Percentiles rank a stretch among this genome's conserved stretches.
Evolutionary conservation across 768 basidiomycete genomes (phyloP).

Genomic region (Agaricus blazei): DNA sequence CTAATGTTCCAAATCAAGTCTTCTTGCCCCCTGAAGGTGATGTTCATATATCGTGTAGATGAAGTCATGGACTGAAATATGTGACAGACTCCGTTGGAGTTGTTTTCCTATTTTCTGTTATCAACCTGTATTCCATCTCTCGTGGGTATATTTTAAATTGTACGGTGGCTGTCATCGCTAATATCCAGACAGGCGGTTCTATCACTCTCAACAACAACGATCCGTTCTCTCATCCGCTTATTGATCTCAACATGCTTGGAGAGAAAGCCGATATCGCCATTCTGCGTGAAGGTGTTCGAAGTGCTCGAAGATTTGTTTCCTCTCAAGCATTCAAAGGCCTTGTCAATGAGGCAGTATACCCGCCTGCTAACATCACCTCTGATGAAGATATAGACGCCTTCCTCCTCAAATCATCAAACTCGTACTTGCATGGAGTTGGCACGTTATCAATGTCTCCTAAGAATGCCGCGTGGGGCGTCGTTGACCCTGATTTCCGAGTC

Average conservation of each 20-base stretch:
- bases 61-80: not conserved
- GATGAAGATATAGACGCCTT: conserved; percentile 9
- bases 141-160: not conserved
- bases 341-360: not conserved
- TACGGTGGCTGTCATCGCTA: too few species aligned
- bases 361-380: conserved; percentile 2
- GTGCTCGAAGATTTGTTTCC: conserved; percentile 8
- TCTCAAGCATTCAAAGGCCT: conserved; percentile 2
- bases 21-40: not conserved
- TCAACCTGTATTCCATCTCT: conserved; percentile 8
- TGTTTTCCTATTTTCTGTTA: not conserved
- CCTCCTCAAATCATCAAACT: conserved; percentile 13
- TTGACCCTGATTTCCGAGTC: conserved; percentile 31
- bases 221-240: conserved; percentile 6
- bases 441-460: conserved; percentile 26
- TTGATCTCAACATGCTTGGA: conserved; percentile 8
- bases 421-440: conserved; percentile 25
- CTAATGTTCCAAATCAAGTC: not conserved
- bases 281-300: conserved; percentile 10
- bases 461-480: conserved; percentile 24
- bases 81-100: not conserved
- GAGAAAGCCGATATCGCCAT: conserved; percentile 9
- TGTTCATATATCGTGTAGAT: not conserved
- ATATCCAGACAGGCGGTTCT: conserved; percentile 3
- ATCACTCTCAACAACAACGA: not conserved